These are phyloP conservation scores for Pouteria campechiana DNA, from an alignment of 179 eudicot species.

Conservation along the genomic window DNA sequence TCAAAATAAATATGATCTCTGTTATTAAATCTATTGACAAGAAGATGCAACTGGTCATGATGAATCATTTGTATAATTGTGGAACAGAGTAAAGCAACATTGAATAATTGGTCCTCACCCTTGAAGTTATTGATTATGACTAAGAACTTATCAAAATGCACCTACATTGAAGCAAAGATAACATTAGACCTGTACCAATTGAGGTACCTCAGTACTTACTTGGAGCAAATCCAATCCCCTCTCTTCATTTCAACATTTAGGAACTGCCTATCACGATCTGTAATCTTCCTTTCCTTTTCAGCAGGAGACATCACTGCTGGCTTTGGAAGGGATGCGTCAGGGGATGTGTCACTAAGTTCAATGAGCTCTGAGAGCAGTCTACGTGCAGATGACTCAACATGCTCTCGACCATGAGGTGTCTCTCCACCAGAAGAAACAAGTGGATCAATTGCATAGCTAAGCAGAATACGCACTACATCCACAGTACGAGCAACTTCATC, in stretches of 20 bases:
- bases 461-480: conserved; percentile 49
- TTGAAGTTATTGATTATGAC: no score
- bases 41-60: neutral
- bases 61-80: no score
- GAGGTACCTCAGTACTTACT: conserved; percentile 22
- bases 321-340: conserved; percentile 9
- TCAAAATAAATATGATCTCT: no score
- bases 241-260: conserved; percentile 16
- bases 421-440: conserved; percentile 23
- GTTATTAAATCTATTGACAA: no score
- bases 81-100: no score
- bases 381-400: conserved; percentile 32
- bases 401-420: conserved; percentile 18
- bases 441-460: conserved; percentile 35
- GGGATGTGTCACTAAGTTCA: conserved; percentile 14
- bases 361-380: conserved; percentile 35
- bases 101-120: no score
- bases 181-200: neutral
- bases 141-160: no score
- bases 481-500: conserved; percentile 42
- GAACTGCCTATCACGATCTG: conserved; percentile 6
- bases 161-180: no score
- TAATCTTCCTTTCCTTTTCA: conserved; percentile 7
- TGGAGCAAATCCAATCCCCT: conserved; percentile 44
- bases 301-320: neutral